A percentile compares a stretch with the other conserved stretches of the same genome.
Evolutionary conservation across 441 rosid genomes (phyloP).

Genomic region (Bruguiera hainesii): DNA sequence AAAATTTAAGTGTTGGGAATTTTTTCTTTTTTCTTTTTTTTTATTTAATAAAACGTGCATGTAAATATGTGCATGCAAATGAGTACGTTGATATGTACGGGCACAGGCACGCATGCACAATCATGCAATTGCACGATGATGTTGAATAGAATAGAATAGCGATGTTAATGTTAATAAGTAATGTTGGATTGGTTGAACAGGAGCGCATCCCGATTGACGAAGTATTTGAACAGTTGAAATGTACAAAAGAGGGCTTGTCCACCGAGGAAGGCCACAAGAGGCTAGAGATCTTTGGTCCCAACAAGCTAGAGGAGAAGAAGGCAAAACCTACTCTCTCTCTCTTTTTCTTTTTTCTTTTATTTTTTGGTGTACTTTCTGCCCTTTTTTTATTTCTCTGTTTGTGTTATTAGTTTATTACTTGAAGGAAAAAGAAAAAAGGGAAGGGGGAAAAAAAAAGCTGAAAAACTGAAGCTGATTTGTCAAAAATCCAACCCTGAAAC

Average conservation of each 20-base stretch:
- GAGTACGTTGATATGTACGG: too few relatives aligned
- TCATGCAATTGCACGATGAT: too few relatives aligned
- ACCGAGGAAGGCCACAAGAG: constrained; percentile 67
- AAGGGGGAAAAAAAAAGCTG: neutral
- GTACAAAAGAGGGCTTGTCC: constrained; percentile 65
- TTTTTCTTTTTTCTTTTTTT: neutral
- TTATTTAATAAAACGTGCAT: neutral
- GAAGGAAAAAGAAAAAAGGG: too few relatives aligned
- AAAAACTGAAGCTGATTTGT: constrained; percentile 1
- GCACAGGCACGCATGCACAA: too few relatives aligned
- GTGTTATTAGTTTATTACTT: neutral
- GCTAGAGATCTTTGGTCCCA: constrained; percentile 72
- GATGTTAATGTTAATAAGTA: too few relatives aligned
- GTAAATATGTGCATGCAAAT: too few relatives aligned
- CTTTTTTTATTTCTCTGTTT: neutral
- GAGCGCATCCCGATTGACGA: constrained; percentile 76
- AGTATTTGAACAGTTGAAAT: constrained; percentile 73
- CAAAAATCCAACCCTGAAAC: constrained; percentile 10
- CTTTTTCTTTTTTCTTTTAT: too few relatives aligned
- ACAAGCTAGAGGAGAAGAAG: constrained; percentile 86
- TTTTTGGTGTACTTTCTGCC: neutral
- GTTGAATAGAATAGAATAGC: too few relatives aligned
- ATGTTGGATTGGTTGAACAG: constrained; percentile 21
- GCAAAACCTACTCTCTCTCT: constrained; percentile 16
- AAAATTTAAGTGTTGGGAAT: too few relatives aligned